Percentiles rank a stretch among this genome's conserved stretches.
phyloP scores from a whole-genome alignment of 805 yeast species.

The Ogataea methanolica region DNA sequence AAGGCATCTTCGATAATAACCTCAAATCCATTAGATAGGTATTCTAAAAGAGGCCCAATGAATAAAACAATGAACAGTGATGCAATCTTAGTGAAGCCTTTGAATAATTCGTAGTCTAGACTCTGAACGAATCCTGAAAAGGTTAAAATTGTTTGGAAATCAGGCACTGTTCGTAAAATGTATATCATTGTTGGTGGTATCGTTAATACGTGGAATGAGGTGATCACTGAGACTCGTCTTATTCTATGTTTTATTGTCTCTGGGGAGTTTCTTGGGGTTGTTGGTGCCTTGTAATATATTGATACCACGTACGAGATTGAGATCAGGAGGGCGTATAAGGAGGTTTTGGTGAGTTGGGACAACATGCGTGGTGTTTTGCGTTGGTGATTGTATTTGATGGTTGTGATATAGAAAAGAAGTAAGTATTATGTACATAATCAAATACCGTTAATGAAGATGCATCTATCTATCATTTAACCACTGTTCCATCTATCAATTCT shows the following conservation, averaged over 20 bases:
- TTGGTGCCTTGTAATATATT: constrained; percentile 29
- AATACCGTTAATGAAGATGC: too few relatives aligned
- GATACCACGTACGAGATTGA: constrained; percentile 44
- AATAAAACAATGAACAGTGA: constrained; percentile 37
- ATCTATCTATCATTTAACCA: too few relatives aligned
- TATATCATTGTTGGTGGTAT: constrained; percentile 29
- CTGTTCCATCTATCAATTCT: background rate
- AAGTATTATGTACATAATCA: too few relatives aligned
- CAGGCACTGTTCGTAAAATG: constrained; percentile 10
- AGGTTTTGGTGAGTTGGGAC: constrained; percentile 6
- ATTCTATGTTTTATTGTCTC: constrained; percentile 39
- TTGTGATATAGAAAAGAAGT: background rate
- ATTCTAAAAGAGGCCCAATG: constrained; percentile 43
- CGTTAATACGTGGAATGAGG: constrained; percentile 26
- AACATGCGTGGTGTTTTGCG: background rate
- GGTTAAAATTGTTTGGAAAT: constrained; percentile 1
- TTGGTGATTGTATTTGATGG: background rate
- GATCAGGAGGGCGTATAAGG: constrained; percentile 28
- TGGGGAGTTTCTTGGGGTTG: constrained; percentile 38
- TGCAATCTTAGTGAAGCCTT: constrained; percentile 18
- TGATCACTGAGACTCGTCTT: constrained; percentile 30
- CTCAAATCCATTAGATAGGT: constrained; percentile 20
- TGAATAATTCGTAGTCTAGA: constrained; percentile 5
- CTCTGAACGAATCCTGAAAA: constrained; percentile 15
- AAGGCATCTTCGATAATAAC: constrained; percentile 1